These are phyloP conservation scores for Puccinia novopanici DNA, from an alignment of 1,284 basidiomycete species.

Conservation along the genomic window DNA sequence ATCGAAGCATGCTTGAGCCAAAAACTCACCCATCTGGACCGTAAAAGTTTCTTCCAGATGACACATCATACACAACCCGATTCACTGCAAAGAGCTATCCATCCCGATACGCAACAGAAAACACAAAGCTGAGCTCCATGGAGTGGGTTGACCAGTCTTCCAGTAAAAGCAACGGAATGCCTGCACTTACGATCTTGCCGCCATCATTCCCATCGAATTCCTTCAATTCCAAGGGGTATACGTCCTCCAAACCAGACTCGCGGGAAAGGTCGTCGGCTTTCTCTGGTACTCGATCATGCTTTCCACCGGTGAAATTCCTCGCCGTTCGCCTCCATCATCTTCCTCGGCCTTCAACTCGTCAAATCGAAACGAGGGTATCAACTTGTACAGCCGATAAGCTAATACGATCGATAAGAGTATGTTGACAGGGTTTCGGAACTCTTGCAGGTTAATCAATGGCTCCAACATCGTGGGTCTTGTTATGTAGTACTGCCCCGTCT, in stretches of 20 bases:
- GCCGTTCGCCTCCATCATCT: neutral
- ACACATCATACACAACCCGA: constrained; percentile 40
- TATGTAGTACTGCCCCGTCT: no score
- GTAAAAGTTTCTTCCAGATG: constrained; percentile 42
- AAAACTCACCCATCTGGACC: constrained; percentile 42
- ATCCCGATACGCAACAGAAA: neutral
- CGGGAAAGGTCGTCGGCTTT: constrained; percentile 77
- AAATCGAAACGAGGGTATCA: constrained; percentile 6
- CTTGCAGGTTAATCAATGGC: neutral
- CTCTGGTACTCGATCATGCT: constrained; percentile 70
- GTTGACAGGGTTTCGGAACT: neutral
- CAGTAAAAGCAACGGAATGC: neutral
- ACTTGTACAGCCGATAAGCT: neutral
- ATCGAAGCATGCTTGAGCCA: constrained; percentile 48
- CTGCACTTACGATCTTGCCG: constrained; percentile 24
- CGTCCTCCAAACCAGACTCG: constrained; percentile 71
- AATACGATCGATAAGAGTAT: constrained; percentile 3
- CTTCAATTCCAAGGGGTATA: constrained; percentile 73
- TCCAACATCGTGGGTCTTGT: neutral
- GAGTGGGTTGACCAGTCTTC: no score
- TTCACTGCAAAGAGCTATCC: constrained; percentile 43
- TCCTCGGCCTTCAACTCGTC: neutral
- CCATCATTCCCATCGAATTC: constrained; percentile 66
- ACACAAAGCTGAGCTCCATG: neutral
- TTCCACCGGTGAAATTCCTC: neutral